These are phyloP conservation scores for Debaryomycetaceae sp. DNA, from an alignment of 1,139 yeast genomes.

Conservation along the genomic window DNA sequence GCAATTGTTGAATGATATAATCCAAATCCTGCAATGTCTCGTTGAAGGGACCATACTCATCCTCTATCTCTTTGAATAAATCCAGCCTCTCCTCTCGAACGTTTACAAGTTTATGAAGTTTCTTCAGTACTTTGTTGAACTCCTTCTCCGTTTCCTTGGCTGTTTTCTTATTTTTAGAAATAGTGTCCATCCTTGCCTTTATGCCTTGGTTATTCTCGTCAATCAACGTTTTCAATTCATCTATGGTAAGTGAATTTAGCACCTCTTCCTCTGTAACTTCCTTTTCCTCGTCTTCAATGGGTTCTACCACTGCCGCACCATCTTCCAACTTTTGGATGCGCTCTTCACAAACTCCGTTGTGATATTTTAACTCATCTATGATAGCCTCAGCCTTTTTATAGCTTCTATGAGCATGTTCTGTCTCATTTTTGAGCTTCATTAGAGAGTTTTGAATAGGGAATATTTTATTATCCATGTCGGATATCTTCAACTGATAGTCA, in stretches of 20 bases:
- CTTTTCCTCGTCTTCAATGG: slow-evolving; percentile 9
- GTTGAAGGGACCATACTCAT: slow-evolving; percentile 23
- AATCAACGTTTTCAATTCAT: slow-evolving; percentile 2
- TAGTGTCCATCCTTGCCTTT: slow-evolving; percentile 1
- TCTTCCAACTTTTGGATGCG: slow-evolving; percentile 1
- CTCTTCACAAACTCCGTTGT: slow-evolving; percentile 3
- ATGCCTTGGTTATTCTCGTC: slow-evolving; percentile 3
- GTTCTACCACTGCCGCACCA: slow-evolving; percentile 2
- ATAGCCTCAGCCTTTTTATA: slow-evolving; percentile 2
- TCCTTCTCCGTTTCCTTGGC: slow-evolving; percentile 5
- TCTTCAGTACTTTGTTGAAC: slow-evolving; percentile 2
- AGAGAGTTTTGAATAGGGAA: slow-evolving; percentile 10
- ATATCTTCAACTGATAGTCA: slow-evolving; percentile 9
- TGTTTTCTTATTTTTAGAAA: not conserved
- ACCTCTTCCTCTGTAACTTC: slow-evolving; percentile 10
- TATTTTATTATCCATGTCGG: slow-evolving; percentile 7
- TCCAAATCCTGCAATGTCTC: slow-evolving; percentile 56
- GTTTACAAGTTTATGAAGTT: slow-evolving; percentile 5
- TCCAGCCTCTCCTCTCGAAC: slow-evolving; percentile 5
- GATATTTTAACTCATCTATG: slow-evolving; percentile 4
- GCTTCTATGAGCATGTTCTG: slow-evolving; percentile 4
- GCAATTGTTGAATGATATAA: slow-evolving; percentile 71
- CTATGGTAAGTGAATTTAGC: slow-evolving; percentile 2
- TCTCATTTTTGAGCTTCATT: slow-evolving; percentile 8
- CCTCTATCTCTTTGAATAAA: slow-evolving; percentile 11